Conservation (phyloP, 306 rosid species). For the Elaeagnus macrophylla region DNA sequence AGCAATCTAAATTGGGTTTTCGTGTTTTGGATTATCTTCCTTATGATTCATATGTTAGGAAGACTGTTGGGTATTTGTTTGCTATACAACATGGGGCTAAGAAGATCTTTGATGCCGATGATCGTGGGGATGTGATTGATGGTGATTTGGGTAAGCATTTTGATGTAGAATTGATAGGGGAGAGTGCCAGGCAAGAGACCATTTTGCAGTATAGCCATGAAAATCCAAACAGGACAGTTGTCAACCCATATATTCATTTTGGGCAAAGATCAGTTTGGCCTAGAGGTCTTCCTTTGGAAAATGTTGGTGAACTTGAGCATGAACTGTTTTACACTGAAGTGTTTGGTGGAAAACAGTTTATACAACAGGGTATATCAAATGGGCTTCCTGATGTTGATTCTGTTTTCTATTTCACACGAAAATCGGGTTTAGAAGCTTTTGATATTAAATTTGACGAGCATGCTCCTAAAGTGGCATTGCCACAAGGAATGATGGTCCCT, state of each 20-base stretch:
- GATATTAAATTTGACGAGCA: conserved; percentile 75
- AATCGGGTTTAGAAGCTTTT: conserved; percentile 66
- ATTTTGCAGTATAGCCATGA: conserved; percentile 84
- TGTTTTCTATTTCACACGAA: conserved; percentile 83
- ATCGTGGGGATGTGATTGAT: conserved; percentile 83
- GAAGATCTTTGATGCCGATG: conserved; percentile 88
- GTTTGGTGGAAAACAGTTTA: conserved; percentile 85
- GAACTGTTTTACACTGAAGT: conserved; percentile 85
- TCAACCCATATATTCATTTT: conserved; percentile 87
- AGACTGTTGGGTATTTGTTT: conserved; percentile 81
- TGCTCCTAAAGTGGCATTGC: conserved; percentile 85
- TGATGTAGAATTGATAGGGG: conserved; percentile 79
- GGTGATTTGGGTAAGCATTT: conserved; percentile 87
- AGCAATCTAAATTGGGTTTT: conserved; percentile 69
- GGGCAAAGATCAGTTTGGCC: conserved; percentile 99
- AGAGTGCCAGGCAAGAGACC: conserved; percentile 72
- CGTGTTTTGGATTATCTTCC: conserved; percentile 78
- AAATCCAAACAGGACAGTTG: conserved; percentile 66
- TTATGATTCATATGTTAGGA: conserved; percentile 84
- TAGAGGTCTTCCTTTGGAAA: conserved; percentile 89
- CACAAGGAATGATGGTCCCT: conserved; percentile 88
- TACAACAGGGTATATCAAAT: conserved; percentile 86
- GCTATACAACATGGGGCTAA: conserved; percentile 94
- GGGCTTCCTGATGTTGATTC: conserved; percentile 98
- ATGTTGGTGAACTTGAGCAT: conserved; percentile 77